phyloP scores from a whole-genome alignment of 345 rosid genomes.

The Balakata baccata region DNA sequence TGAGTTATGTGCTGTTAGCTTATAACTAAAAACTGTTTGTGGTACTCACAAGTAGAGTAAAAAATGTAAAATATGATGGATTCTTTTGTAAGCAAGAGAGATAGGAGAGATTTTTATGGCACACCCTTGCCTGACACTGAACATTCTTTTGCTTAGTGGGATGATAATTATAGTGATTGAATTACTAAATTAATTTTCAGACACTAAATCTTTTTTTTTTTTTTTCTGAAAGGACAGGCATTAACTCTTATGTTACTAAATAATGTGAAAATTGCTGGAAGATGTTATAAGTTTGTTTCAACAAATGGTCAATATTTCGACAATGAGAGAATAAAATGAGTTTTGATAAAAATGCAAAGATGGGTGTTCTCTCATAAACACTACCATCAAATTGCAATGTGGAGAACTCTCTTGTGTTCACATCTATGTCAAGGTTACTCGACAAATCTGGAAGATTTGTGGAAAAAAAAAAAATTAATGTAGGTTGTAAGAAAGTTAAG shows the following conservation, averaged over 20 bases:
- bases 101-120: not conserved
- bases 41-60: not conserved
- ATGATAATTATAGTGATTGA: no score
- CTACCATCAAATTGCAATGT: not conserved
- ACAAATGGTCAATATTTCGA: not conserved
- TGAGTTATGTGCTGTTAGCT: conserved; percentile 25
- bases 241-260: not conserved
- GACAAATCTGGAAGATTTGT: not conserved
- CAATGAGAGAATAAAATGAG: not conserved
- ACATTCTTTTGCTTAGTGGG: no score
- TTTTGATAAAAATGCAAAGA: not conserved
- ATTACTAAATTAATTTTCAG: no score
- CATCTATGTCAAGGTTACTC: not conserved
- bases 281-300: not conserved
- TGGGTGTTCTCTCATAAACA: no score
- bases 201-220: no score
- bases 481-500: not conserved
- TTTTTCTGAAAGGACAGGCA: no score
- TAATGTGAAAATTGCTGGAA: not conserved
- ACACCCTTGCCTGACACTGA: no score
- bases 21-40: not conserved
- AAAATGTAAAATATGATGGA: not conserved
- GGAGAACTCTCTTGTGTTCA: not conserved
- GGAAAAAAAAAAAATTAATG: not conserved
- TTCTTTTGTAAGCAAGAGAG: not conserved